Conservation (phyloP, 2,329 filamentous ascomycete genomes). For the Coniochaeta pulveracea region DNA sequence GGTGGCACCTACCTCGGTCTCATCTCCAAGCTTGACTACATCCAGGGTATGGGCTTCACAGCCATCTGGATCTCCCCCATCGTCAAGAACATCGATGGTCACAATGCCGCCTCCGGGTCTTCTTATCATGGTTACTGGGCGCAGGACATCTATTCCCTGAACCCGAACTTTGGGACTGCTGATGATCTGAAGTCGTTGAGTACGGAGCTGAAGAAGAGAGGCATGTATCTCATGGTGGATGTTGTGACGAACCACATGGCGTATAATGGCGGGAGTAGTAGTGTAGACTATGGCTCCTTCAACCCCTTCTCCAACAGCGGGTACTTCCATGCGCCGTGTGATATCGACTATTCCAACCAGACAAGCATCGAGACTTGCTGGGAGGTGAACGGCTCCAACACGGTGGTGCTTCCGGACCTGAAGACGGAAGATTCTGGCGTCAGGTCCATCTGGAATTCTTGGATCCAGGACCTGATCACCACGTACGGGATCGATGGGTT, state of each 20-base stretch:
- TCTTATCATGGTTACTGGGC: conserved; percentile 41
- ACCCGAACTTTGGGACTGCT: conserved; percentile 35
- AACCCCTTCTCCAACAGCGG: conserved; percentile 40
- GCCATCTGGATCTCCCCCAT: conserved; percentile 36
- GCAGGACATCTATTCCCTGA: conserved; percentile 36
- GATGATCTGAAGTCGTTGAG: conserved; percentile 37
- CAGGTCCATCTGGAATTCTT: conserved; percentile 13
- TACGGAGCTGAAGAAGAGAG: conserved; percentile 29
- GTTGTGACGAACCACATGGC: conserved; percentile 46
- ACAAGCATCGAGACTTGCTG: conserved; percentile 30
- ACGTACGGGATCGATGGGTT: conserved; percentile 25
- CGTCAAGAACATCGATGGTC: conserved; percentile 25
- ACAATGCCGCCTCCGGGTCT: conserved; percentile 20
- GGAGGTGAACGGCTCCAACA: conserved; percentile 33
- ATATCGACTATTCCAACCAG: conserved; percentile 36
- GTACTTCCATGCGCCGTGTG: conserved; percentile 45
- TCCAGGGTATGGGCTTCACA: conserved; percentile 29
- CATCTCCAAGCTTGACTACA: conserved; percentile 34
- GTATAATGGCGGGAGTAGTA: conserved; percentile 31
- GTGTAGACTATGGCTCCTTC: conserved; percentile 41
- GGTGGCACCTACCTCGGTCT: conserved; percentile 36
- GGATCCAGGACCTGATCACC: conserved; percentile 11
- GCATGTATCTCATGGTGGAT: conserved; percentile 46
- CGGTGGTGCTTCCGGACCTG: conserved; percentile 36
- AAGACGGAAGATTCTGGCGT: conserved; percentile 26